A percentile compares a stretch with the other conserved stretches of the same genome.
Conservation (phyloP, 352 stramenopile genomes). For the Phytophthora pini region DNA sequence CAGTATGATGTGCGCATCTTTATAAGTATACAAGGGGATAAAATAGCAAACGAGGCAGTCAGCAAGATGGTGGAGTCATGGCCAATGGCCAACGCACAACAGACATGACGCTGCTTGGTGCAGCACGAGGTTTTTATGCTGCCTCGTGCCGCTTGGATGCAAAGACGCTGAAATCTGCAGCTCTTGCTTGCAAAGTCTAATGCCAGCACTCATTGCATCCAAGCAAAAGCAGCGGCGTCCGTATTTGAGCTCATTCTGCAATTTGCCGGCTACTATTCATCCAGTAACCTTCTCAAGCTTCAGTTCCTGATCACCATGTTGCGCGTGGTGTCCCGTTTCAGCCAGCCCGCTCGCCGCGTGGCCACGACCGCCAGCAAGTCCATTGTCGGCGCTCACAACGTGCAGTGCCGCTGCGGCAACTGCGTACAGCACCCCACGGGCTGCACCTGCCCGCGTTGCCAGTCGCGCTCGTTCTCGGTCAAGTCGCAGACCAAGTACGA, state of each 20-base stretch:
- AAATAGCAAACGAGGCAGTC: conserved; percentile 14
- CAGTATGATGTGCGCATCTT: background rate
- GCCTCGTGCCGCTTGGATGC: conserved; percentile 16
- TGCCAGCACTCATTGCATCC: conserved; percentile 2
- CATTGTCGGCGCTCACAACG: conserved; percentile 20
- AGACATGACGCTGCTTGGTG: conserved; percentile 23
- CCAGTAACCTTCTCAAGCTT: conserved; percentile 24
- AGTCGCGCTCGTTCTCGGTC: conserved; percentile 43
- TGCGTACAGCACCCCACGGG: conserved; percentile 29
- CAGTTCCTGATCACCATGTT: conserved; percentile 26
- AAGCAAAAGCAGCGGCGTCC: background rate
- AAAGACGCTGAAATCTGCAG: conserved; percentile 30
- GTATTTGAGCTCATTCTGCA: conserved; percentile 26
- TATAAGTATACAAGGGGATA: conserved; percentile 1
- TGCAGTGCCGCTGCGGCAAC: conserved; percentile 37
- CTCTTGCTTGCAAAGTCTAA: conserved; percentile 29
- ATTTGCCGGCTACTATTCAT: conserved; percentile 24
- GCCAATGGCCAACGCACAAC: conserved; percentile 11
- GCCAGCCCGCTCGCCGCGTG: conserved; percentile 29
- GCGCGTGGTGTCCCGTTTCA: conserved; percentile 38
- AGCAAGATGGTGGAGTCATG: conserved; percentile 12
- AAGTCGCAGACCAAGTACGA: conserved; percentile 52
- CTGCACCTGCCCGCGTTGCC: conserved; percentile 26
- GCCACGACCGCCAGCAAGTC: conserved; percentile 18
- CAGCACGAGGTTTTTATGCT: conserved; percentile 26